Base-by-base conservation (phyloP, 371 early-diverging fungal genomes). In the Rhizopus sp. region DNA sequence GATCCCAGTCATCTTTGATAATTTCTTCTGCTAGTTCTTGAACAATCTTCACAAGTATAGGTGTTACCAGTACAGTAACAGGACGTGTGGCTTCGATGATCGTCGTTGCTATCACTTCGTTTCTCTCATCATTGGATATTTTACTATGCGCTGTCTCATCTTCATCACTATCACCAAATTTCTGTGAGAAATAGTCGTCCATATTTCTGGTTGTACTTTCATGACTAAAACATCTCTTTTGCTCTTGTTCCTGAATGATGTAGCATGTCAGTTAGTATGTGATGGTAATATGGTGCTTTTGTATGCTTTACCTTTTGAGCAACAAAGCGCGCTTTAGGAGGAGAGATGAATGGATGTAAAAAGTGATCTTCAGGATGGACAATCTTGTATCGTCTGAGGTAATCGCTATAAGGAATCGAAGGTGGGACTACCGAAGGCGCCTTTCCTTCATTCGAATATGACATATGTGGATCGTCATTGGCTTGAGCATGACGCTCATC, bases 351-450 rank as follows among this genome's bases (percentile, higher is more conserved):
- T 1, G 86, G 77, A 50, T 75, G 74, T 38, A 75, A 78, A 37
- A 74, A 78, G 1, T 60, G 54, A 5, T 54, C 60, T 12, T 68
- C 62, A 12, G 71, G 64, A n/a, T 74, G 57, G 16, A 71, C 63
- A n/a, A 83, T 68, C 30, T 69, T 62, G 54, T 78, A 88, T 30
- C 88, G 60, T 48, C 80, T 77, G 7, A 89, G 75, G 46, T 88
- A 89, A 31, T 73, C 78, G 41, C 88, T 85, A 50, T 89, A 89
- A 5, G 88, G 88, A 63, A 89, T 89, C 6, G 89, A 87, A 32
- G 82, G 77, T 29, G 84, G 78, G 13, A 75, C 69, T 2, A 78
- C 64, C 9, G 70, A 42, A 16, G 46, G 45, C 3, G 59, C 15
- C 10, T 62, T 39, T 4, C 50, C 53, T 44, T 62, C 55, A 16